Evolutionary conservation across 345 rosid species (phyloP).

Genomic region (Citrus medica): DNA sequence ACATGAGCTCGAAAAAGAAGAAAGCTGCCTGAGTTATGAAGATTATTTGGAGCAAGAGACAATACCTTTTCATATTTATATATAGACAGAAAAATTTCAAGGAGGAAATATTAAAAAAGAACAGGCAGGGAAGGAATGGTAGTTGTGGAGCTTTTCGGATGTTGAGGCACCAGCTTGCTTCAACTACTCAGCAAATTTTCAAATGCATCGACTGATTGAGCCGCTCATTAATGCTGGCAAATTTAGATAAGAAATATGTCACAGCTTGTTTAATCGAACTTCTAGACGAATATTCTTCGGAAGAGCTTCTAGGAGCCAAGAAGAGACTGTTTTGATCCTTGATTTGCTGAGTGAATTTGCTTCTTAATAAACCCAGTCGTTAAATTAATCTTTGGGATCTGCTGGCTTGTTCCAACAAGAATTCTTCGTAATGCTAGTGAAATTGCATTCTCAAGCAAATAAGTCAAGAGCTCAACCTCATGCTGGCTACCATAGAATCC

Average conservation of each 20-base stretch:
- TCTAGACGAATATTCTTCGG: background rate
- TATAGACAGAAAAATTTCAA: background rate
- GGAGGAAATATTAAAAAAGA: background rate
- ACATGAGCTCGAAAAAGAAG: constrained; percentile 10
- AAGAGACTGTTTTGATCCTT: background rate
- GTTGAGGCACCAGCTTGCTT: constrained; percentile 17
- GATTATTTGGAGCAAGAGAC: background rate
- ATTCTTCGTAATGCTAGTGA: background rate
- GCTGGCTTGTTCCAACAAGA: background rate
- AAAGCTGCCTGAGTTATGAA: background rate
- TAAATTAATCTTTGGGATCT: background rate
- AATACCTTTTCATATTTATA: background rate
- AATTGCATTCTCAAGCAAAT: constrained; percentile 7
- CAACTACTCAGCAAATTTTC: background rate
- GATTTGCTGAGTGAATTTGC: background rate
- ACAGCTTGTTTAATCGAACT: background rate
- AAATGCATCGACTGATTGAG: background rate
- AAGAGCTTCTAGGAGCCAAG: background rate
- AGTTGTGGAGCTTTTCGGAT: constrained; percentile 23
- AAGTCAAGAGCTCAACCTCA: constrained; percentile 9
- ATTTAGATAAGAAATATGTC: background rate
- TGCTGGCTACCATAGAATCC: constrained; percentile 6
- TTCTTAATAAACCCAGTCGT: background rate
- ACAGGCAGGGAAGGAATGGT: background rate
- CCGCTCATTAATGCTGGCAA: background rate